Conservation (phyloP, 2,329 filamentous ascomycete species). For the Cytospora paraplurivora region DNA sequence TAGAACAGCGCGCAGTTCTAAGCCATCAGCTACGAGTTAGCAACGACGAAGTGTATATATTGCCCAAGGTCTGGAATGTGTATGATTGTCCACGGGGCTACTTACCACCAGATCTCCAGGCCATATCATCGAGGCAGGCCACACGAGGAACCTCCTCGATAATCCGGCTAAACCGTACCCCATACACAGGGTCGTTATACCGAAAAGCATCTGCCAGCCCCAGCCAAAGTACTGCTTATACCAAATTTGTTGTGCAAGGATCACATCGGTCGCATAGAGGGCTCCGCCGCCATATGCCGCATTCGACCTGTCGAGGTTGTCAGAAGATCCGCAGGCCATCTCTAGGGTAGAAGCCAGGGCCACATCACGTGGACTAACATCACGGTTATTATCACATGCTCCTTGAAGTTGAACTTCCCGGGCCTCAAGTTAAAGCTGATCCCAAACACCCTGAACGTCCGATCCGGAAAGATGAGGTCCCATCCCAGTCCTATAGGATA, state of each 20-base stretch:
- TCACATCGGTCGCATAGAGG: constrained; percentile 58
- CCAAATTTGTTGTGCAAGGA: constrained; percentile 56
- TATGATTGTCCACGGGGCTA: not conserved
- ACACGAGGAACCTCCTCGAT: constrained; percentile 59
- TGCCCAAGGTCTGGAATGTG: not conserved
- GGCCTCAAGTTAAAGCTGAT: constrained; percentile 58
- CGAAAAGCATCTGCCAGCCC: constrained; percentile 55
- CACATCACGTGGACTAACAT: constrained; percentile 48
- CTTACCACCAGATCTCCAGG: constrained; percentile 55
- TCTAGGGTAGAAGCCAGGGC: not conserved
- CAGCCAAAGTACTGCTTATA: constrained; percentile 55
- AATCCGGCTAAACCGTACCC: constrained; percentile 66
- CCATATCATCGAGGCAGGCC: constrained; percentile 63
- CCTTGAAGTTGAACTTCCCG: constrained; percentile 63
- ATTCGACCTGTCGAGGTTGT: constrained; percentile 36
- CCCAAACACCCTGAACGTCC: constrained; percentile 53
- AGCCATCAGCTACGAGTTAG: not conserved
- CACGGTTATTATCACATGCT: constrained; percentile 62
- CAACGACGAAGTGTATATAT: not conserved
- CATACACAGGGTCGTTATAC: constrained; percentile 62
- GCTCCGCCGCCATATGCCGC: constrained; percentile 60
- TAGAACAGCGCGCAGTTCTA: constrained; percentile 53
- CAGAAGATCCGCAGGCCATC: constrained; percentile 14
- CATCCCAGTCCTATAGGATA: constrained; percentile 60
- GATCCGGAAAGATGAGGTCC: constrained; percentile 58